These are phyloP conservation scores for Thuidium tamariscinum DNA, from an alignment of 225 moss, liverwort and hornwort species.

Conservation along the genomic window DNA sequence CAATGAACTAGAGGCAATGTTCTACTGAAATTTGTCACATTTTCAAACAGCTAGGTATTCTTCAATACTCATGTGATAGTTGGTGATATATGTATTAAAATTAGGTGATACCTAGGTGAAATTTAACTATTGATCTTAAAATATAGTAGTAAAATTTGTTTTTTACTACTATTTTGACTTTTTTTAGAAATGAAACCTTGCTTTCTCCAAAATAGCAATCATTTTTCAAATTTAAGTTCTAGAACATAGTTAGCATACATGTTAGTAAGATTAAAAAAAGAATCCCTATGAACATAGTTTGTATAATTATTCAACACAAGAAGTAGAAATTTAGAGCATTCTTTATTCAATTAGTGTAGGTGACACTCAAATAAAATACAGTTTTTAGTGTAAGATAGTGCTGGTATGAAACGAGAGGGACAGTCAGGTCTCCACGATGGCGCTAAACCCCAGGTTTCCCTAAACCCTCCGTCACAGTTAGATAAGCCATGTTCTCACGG, in stretches of 20 bases:
- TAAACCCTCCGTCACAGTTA: not conserved
- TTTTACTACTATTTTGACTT: too few species aligned
- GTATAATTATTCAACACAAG: not conserved
- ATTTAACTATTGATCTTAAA: not conserved
- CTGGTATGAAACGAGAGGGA: not conserved
- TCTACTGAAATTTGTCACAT: too few species aligned
- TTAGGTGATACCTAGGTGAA: too few species aligned
- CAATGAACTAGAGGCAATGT: too few species aligned
- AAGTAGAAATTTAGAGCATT: not conserved
- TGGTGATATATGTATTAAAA: not conserved
- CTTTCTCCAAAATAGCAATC: too few species aligned
- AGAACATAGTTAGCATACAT: too few species aligned
- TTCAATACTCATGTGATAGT: not conserved
- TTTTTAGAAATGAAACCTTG: not conserved
- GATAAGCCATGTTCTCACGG: not conserved
- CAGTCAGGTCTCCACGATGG: not conserved
- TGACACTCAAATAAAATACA: not conserved
- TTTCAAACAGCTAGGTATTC: not conserved
- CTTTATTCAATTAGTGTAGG: not conserved
- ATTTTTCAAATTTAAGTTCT: too few species aligned
- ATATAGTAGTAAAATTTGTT: rapidly evolving
- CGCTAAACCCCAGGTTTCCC: not conserved
- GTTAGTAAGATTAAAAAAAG: too few species aligned
- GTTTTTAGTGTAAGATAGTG: not conserved
- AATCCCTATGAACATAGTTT: not conserved